Conservation (phyloP, 441 rosid species). For the Monsonia emarginata region DNA sequence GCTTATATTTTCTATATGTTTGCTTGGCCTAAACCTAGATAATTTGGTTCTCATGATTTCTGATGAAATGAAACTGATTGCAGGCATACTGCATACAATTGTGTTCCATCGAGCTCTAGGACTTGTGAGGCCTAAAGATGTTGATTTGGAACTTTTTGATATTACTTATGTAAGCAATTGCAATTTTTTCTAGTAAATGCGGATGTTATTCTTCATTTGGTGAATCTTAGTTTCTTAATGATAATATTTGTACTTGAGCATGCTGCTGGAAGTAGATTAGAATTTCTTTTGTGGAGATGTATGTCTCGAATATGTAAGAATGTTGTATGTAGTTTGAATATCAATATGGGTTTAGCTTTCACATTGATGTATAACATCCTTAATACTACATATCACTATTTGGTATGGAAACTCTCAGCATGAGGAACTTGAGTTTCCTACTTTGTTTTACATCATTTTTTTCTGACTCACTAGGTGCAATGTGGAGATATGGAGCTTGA, state of each 20-base stretch:
- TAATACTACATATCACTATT: not conserved
- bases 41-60: not conserved
- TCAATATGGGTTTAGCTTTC: not conserved
- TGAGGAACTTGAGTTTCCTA: not conserved
- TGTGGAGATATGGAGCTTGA: slow-evolving; percentile 78
- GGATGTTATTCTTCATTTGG: not conserved
- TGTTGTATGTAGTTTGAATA: not conserved
- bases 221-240: not conserved
- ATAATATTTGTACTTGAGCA: not conserved
- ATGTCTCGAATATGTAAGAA: not conserved
- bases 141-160: slow-evolving; percentile 80
- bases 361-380: not conserved
- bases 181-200: not conserved
- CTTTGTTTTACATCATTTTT: not conserved
- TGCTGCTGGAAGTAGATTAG: not conserved
- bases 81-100: slow-evolving; percentile 80
- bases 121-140: slow-evolving; percentile 75
- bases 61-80: slow-evolving; percentile 17
- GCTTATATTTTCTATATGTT: too few species aligned
- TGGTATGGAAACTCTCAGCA: not conserved
- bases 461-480: slow-evolving; percentile 47
- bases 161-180: slow-evolving; percentile 64
- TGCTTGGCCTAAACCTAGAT: too few species aligned
- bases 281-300: not conserved
- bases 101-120: slow-evolving; percentile 89